Evolutionary conservation across 2,329 filamentous ascomycete species (phyloP).

Genomic region (Colletotrichum chrysophilum): DNA sequence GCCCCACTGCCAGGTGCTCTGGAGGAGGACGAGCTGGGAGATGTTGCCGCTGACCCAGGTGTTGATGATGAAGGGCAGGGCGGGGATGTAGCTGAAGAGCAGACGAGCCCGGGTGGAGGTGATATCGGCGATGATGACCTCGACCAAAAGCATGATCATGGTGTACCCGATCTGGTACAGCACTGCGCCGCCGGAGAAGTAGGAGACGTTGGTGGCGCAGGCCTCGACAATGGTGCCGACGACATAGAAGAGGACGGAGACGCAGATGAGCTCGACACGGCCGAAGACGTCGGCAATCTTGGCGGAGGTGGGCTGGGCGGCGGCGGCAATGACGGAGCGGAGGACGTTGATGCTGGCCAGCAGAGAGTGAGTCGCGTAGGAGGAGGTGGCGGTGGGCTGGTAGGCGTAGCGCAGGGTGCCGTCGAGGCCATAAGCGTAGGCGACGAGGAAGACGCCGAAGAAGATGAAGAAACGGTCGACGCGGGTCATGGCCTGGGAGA

Average conservation of each 20-base stretch:
- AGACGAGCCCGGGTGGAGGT: conserved; percentile 68
- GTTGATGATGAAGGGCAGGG: conserved; percentile 66
- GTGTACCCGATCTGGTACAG: conserved; percentile 71
- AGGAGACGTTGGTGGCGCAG: conserved; percentile 48
- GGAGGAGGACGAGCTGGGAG: conserved; percentile 49
- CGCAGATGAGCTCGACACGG: conserved; percentile 60
- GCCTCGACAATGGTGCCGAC: conserved; percentile 63
- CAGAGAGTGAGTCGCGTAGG: conserved; percentile 57
- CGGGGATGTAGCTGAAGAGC: conserved; percentile 69
- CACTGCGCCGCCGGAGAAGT: conserved; percentile 62
- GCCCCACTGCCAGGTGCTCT: conserved; percentile 65
- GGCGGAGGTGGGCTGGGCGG: conserved; percentile 60
- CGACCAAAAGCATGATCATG: conserved; percentile 62
- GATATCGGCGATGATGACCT: conserved; percentile 69
- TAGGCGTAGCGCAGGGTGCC: conserved; percentile 60
- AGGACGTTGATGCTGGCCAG: conserved; percentile 63
- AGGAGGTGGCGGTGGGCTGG: conserved; percentile 59
- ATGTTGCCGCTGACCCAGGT: conserved; percentile 69
- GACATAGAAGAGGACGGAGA: conserved; percentile 67
- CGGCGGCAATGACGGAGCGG: conserved; percentile 63
- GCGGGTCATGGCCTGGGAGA: conserved; percentile 56
- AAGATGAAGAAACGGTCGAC: conserved; percentile 63
- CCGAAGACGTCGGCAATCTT: conserved; percentile 70
- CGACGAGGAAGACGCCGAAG: conserved; percentile 64
- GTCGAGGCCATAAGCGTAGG: conserved; percentile 69